Evolutionary conservation across 2,329 filamentous ascomycete species (phyloP).

Genomic region (Sphaerulina populicola): DNA sequence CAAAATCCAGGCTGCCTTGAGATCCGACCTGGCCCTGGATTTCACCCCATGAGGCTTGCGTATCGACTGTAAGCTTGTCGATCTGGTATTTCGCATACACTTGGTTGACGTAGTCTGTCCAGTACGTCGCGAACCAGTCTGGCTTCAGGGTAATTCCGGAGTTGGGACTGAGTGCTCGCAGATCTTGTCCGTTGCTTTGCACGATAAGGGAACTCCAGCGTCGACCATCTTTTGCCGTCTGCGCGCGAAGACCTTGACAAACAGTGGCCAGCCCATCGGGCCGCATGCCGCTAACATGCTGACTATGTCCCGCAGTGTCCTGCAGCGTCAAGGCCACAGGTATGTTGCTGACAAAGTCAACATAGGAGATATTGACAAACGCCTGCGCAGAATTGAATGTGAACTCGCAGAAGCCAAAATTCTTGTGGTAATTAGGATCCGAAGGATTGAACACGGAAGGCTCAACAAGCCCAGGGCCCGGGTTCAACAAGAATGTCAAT

Average conservation of each 20-base stretch:
- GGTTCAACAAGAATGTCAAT: conserved; percentile 32
- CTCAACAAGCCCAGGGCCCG: conserved; percentile 33
- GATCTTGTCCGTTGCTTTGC: conserved; percentile 30
- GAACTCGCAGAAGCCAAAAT: conserved; percentile 43
- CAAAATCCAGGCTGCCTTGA: conserved; percentile 39
- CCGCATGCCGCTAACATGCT: conserved; percentile 52
- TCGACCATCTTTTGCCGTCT: conserved; percentile 48
- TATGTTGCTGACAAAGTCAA: conserved; percentile 36
- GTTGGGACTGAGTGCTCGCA: conserved; percentile 40
- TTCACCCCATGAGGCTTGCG: conserved; percentile 51
- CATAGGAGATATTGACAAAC: conserved; percentile 40
- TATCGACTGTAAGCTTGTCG: conserved; percentile 51
- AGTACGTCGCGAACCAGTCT: conserved; percentile 46
- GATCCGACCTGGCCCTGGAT: conserved; percentile 34
- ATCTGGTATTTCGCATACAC: conserved; percentile 44
- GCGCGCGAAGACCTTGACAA: conserved; percentile 47
- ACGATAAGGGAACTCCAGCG: conserved; percentile 57
- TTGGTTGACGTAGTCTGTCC: conserved; percentile 44
- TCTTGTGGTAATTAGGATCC: conserved; percentile 41
- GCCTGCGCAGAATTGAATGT: conserved; percentile 42
- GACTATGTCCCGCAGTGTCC: conserved; percentile 33
- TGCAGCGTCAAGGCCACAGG: conserved; percentile 36
- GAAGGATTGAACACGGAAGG: conserved; percentile 32
- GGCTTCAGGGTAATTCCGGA: conserved; percentile 41
- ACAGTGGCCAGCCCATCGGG: conserved; percentile 50